These are phyloP conservation scores for Sesbania bispinosa DNA, from an alignment of 306 rosid species.

Conservation along the genomic window DNA sequence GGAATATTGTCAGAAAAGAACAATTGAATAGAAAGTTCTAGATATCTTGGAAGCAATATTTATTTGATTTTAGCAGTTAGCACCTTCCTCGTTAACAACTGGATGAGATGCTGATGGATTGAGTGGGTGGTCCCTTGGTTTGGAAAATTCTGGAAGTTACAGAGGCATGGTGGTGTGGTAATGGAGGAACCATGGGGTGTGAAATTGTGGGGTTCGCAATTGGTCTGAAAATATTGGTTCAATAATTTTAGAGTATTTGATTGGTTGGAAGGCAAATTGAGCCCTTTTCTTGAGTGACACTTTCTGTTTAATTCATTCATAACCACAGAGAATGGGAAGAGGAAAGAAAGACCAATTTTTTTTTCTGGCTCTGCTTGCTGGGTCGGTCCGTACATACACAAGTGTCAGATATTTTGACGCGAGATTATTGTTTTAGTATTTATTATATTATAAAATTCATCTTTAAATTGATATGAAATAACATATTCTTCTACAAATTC, in stretches of 20 bases:
- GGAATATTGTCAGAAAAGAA: background rate
- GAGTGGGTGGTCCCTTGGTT: conserved; percentile 13
- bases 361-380: too few relatives aligned
- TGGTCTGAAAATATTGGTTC: background rate
- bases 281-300: too few relatives aligned
- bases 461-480: too few relatives aligned
- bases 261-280: background rate
- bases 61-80: background rate
- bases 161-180: background rate
- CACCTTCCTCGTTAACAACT: conserved; percentile 16
- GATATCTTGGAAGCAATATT: conserved; percentile 21
- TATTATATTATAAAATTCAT: too few relatives aligned
- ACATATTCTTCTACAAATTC: too few relatives aligned
- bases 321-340: too few relatives aligned
- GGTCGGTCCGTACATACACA: too few relatives aligned
- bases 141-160: conserved; percentile 54
- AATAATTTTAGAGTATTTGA: background rate
- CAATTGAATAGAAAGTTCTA: conserved; percentile 32
- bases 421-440: too few relatives aligned
- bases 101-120: background rate
- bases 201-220: background rate
- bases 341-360: too few relatives aligned
- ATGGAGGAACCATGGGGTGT: background rate
- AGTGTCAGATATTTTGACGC: too few relatives aligned
- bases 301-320: too few relatives aligned